phyloP scores from a whole-genome alignment of 306 rosid genomes.

The Pterocarpus macrocarpus region DNA sequence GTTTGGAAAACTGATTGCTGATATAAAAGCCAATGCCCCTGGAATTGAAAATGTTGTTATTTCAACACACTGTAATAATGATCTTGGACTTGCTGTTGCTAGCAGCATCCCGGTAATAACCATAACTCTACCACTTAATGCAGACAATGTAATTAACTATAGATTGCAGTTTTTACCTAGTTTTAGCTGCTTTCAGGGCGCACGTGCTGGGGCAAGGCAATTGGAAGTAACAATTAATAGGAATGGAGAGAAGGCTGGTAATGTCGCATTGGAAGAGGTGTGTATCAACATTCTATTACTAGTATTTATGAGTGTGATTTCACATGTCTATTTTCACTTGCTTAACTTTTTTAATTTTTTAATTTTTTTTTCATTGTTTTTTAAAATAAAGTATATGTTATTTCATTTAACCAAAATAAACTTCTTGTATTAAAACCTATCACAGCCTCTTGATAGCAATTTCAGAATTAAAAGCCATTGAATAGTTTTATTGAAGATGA shows the following conservation, averaged over 20 bases:
- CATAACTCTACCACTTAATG: neutral
- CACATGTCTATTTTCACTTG: too few relatives aligned
- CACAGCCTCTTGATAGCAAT: too few relatives aligned
- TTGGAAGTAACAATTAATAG: constrained; percentile 96
- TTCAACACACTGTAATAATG: constrained; percentile 92
- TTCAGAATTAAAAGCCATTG: too few relatives aligned
- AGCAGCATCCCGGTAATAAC: constrained; percentile 76
- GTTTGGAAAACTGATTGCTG: constrained; percentile 77
- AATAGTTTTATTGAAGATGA: too few relatives aligned
- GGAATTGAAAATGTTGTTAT: constrained; percentile 82
- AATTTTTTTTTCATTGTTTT: too few relatives aligned
- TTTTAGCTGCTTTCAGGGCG: constrained; percentile 71
- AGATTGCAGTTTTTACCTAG: neutral
- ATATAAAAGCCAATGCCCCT: constrained; percentile 78
- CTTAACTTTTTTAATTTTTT: too few relatives aligned
- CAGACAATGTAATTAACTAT: neutral
- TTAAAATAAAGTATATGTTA: too few relatives aligned
- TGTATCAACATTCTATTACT: neutral
- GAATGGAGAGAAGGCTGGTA: constrained; percentile 98
- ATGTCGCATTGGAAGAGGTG: constrained; percentile 94
- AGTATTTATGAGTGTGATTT: too few relatives aligned
- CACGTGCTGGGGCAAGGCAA: constrained; percentile 92
- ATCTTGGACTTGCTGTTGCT: constrained; percentile 93
- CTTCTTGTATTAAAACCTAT: too few relatives aligned
- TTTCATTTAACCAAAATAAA: too few relatives aligned